Conservation (phyloP, 495 filamentous ascomycete genomes). For the Hypoxylon lenormandii region DNA sequence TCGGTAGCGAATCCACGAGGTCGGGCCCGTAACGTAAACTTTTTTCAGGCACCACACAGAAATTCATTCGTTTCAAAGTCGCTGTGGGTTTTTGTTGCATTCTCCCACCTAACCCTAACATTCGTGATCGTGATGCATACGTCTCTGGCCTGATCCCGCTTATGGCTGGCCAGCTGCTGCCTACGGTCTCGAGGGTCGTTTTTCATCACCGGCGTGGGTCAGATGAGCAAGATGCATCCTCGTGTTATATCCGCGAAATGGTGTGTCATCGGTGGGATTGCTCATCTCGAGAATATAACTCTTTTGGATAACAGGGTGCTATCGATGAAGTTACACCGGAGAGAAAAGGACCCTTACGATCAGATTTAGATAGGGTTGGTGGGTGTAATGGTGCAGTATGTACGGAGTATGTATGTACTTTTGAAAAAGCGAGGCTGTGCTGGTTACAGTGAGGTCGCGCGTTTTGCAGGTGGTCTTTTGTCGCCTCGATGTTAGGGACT, state of each 20-base stretch:
- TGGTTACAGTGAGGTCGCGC: neutral
- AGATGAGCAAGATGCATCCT: too few relatives aligned
- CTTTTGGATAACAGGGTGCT: conserved; percentile 12
- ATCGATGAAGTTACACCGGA: conserved; percentile 25
- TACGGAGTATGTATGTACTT: conserved; percentile 25
- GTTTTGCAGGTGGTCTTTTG: neutral
- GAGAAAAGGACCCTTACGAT: conserved; percentile 15
- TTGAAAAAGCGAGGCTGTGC: conserved; percentile 21
- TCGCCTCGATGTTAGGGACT: conserved; percentile 9
- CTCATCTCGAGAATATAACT: conserved; percentile 38
- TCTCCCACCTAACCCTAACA: neutral
- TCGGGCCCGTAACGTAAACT: conserved; percentile 22
- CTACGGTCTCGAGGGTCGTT: conserved; percentile 1
- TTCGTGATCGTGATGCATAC: neutral
- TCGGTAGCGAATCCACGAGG: conserved; percentile 46
- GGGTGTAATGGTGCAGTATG: too few relatives aligned
- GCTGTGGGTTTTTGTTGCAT: neutral
- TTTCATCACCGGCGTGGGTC: too few relatives aligned
- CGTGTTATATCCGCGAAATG: neutral
- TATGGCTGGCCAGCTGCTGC: conserved; percentile 5
- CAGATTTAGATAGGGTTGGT: neutral
- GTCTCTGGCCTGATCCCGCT: neutral
- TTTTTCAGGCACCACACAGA: neutral
- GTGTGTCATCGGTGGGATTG: conserved; percentile 10
- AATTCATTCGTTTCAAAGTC: neutral